These are phyloP conservation scores for Geotrichum carabidarum DNA, from an alignment of 1,139 yeast genomes.

Conservation along the genomic window DNA sequence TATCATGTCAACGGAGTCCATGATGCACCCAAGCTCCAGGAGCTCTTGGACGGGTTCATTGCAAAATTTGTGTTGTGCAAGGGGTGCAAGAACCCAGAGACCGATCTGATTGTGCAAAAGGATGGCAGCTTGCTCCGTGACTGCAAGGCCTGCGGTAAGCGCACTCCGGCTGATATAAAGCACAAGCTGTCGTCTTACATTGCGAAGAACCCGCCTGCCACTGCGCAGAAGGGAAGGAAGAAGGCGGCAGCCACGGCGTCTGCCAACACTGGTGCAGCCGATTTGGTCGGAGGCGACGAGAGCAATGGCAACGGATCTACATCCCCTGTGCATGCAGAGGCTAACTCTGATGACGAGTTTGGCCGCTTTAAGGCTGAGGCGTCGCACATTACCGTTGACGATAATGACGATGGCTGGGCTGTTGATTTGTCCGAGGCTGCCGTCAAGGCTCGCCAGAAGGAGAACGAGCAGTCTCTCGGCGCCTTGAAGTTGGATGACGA, in stretches of 20 bases:
- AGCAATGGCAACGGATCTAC: conserved; percentile 29
- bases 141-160: conserved; percentile 96
- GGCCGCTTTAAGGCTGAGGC: conserved; percentile 84
- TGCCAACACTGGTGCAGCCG: conserved; percentile 85
- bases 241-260: conserved; percentile 86
- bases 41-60: conserved; percentile 89
- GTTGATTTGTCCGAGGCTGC: conserved; percentile 98
- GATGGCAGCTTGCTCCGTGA: conserved; percentile 78
- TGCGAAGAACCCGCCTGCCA: conserved; percentile 84
- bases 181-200: conserved; percentile 83
- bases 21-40: conserved; percentile 85
- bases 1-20: conserved; percentile 93
- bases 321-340: conserved; percentile 37
- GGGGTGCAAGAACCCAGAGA: conserved; percentile 94
- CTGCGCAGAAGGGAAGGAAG: conserved; percentile 46
- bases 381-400: conserved; percentile 54
- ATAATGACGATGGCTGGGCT: conserved; percentile 91
- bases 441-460: conserved; percentile 84
- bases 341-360: conserved; percentile 68
- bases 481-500: conserved; percentile 41
- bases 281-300: conserved; percentile 47
- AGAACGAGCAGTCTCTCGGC: conserved; percentile 58
- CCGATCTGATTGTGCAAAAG: conserved; percentile 78
- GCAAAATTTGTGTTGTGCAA: conserved; percentile 89
- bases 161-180: conserved; percentile 77